Evolutionary conservation across 805 yeast species (phyloP), one percentile per base, ranked within the genome.

Genomic region (Saccharomycopsis synnaedendra): DNA sequence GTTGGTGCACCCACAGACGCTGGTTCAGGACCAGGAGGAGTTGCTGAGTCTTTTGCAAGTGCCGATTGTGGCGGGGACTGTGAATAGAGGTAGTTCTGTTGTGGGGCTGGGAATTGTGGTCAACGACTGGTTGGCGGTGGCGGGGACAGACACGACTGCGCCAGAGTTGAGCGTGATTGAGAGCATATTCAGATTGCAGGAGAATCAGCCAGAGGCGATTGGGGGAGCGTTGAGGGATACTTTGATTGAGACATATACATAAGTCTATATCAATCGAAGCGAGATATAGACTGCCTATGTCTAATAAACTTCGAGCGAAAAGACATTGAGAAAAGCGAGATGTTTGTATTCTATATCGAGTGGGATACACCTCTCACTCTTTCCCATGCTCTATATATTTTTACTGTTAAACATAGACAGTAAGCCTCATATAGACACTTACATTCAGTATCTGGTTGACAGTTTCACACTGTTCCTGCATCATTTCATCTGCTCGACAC

Each of bases 71-170:
- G 98, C 99, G 5, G 99, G 99, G 66, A 89, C 97, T 38, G 89
- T 93, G 51, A 93, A 93, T 72, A 82, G 98, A 67, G 99, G 99
- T 68, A 86, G 96, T 32, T 69, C 95, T 4, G 97, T 90, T 44
- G 95, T 93, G 52, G 98, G 98, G 60, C 97, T 97, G 42, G 99
- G 99, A 58, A 80, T 93, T 80, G 97, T 93, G 47, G 98, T 89
- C 46, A 93, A 93, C 64, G 99, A 93, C 70, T 93, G 97, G 94
- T 72, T 90, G 56, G 94, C 97, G 32, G 97, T 94, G 40, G 75
- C 96, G 43, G 99, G 99, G 56, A 75, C 86, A 58, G 97, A 93
- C 69, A 93, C 98, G 50, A 89, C 99, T 55, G 97, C 98, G 43
- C 97, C 98, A 44, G 99, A 93, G 69, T 74, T 93, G 61, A 87